Base-by-base conservation (phyloP, 1,139 yeast genomes). In the Spathaspora jeffriesii region DNA sequence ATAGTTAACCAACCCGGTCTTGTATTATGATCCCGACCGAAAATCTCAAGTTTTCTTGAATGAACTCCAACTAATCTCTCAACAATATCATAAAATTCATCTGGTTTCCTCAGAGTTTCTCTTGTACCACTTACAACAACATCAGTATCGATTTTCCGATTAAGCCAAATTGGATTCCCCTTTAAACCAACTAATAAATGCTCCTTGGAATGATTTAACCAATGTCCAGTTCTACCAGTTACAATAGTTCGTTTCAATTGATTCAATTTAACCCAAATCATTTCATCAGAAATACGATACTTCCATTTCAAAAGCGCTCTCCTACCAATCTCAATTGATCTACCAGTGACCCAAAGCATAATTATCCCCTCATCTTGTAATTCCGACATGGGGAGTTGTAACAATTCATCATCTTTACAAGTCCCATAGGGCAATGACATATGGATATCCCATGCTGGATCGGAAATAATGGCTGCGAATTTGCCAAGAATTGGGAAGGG, bases 201-300 rank as follows among this genome's bases (percentile, higher is more conserved):
- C 64, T 92, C 98, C 58, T 92, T 92, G 0, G 97, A 88, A 64
- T 92, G 98, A 61, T 92, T 92, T 44, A 92, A 72, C 98, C 98
- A 92, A 63, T 92, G 98, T 0, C 98, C 98, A 0, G 98, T 92
- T 52, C 97, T 71, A 1, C 98, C 98, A 0, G 98, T 92, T 50
- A 95, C 93, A 44, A 92, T 91, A 0, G 97, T 92, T 52, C 96
- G 71, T 28, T 85, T 82, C 50, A 92, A 69, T 62, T 92, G 97
- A 63, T 92, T 92, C 10, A 95, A 81, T 63, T 92, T 92, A 50
- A 90, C 80, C 98, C 98, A 92, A 18, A 92, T 81, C 55, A 92
- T 67, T 63, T 91, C 97, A 62, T 91, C 93, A 22, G 82, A 70
- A 6, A 86, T 81, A 28, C 64, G 61, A 61, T 92, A 92, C 0